A percentile compares a stretch with the other conserved stretches of the same genome.
These are phyloP conservation scores for Taxillus chinensis DNA, from an alignment of 164 flowering plant genomes.

Conservation along the genomic window DNA sequence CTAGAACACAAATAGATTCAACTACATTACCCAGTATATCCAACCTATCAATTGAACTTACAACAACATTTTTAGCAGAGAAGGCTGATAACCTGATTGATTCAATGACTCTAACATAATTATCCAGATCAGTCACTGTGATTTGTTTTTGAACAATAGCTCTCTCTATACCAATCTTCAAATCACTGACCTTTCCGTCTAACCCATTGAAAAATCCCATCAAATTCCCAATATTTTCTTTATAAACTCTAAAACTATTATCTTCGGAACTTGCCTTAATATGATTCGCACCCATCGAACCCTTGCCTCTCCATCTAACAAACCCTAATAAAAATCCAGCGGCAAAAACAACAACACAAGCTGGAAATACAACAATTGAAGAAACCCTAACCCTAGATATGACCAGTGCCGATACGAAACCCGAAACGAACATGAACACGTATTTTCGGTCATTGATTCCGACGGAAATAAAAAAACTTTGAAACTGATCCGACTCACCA, in stretches of 20 bases:
- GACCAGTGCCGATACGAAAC: slow-evolving; percentile 59
- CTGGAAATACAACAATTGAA: slow-evolving; percentile 54
- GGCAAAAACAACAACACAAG: slow-evolving; percentile 54
- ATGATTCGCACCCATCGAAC: slow-evolving; percentile 14
- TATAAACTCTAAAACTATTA: slow-evolving; percentile 20
- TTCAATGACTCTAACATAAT: slow-evolving; percentile 27
- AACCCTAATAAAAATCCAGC: slow-evolving; percentile 68
- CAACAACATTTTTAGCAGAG: slow-evolving; percentile 27
- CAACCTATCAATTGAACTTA: slow-evolving; percentile 18
- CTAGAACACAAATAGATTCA: slow-evolving; percentile 8
- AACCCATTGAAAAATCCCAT: slow-evolving; percentile 27
- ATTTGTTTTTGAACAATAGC: slow-evolving; percentile 28
- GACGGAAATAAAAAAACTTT: slow-evolving; percentile 33
- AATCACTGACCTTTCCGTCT: slow-evolving; percentile 27
- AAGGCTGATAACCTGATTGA: slow-evolving; percentile 19
- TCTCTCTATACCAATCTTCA: slow-evolving; percentile 32
- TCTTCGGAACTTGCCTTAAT: slow-evolving; percentile 25
- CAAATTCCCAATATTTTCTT: slow-evolving; percentile 36
- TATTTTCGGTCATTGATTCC: slow-evolving; percentile 62
- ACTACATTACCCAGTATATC: not conserved
- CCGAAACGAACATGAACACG: slow-evolving; percentile 48
- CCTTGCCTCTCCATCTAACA: slow-evolving; percentile 29
- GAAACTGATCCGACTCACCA: slow-evolving; percentile 49
- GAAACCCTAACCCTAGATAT: slow-evolving; percentile 66
- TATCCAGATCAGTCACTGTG: slow-evolving; percentile 34